Conservation (phyloP, 129 eudicot species). For the Lactuca saligna region DNA sequence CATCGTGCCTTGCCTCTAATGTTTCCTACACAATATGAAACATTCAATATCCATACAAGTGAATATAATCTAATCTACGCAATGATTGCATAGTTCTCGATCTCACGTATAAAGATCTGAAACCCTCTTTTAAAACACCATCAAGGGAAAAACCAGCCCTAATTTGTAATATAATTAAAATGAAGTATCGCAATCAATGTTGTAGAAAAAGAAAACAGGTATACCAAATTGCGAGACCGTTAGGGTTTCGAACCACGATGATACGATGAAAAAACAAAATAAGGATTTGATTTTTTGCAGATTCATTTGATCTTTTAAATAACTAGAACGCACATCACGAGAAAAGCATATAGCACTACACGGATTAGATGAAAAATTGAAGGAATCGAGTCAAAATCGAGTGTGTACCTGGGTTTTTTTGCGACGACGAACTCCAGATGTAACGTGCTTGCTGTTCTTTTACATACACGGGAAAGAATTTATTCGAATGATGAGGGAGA, state of each 20-base stretch:
- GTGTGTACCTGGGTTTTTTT: conserved; percentile 18
- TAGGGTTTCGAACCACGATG: not conserved
- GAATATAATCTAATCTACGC: not conserved
- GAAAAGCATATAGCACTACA: not conserved
- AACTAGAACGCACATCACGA: not conserved
- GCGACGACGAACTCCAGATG: conserved; percentile 12
- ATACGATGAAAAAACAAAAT: not conserved
- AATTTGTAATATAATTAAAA: not conserved
- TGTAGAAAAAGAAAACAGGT: not conserved
- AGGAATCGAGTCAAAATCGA: conserved; percentile 4
- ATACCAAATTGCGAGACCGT: conserved; percentile 10
- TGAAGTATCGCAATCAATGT: not conserved
- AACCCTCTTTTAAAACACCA: not conserved
- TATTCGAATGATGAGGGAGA: conserved; percentile 11
- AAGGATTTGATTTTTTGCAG: conserved; percentile 2
- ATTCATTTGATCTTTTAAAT: conserved; percentile 17
- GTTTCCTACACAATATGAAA: conserved; percentile 10
- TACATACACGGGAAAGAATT: conserved; percentile 11
- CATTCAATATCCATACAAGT: not conserved
- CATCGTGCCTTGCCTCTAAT: conserved; percentile 29
- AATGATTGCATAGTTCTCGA: not conserved
- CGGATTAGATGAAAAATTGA: not conserved
- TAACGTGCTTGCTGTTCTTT: not conserved
- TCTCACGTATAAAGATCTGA: conserved; percentile 17
- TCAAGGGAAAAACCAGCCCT: not conserved